A percentile compares a stretch with the other conserved stretches of the same genome.
These are phyloP conservation scores for Fusarium denticulatum DNA, from an alignment of 2,329 filamentous ascomycete species.

Conservation along the genomic window DNA sequence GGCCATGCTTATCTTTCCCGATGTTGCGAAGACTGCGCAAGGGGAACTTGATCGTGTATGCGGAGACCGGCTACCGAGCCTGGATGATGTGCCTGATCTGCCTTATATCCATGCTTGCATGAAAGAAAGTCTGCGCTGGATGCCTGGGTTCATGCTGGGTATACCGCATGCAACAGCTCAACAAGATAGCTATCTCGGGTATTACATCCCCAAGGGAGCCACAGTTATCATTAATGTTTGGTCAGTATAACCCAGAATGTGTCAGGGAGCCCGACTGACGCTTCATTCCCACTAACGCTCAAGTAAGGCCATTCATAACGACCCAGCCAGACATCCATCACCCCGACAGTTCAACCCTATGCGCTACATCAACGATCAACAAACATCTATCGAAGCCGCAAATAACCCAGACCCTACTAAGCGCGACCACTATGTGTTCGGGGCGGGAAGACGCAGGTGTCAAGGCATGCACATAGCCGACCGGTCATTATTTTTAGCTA, in stretches of 20 bases:
- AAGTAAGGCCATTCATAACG: not conserved
- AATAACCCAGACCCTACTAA: not conserved
- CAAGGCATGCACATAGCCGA: not conserved
- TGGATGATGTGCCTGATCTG: fast-evolving
- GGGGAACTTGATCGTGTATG: not conserved
- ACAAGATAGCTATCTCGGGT: not conserved
- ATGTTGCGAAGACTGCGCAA: not conserved
- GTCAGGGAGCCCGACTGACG: no score
- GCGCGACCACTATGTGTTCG: not conserved
- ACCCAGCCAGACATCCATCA: not conserved
- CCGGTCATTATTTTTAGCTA: not conserved
- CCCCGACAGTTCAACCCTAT: not conserved
- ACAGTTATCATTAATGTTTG: not conserved
- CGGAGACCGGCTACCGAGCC: fast-evolving
- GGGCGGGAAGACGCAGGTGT: not conserved
- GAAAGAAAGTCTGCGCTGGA: not conserved
- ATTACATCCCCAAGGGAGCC: not conserved
- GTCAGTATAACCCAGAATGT: not conserved
- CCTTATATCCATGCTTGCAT: not conserved
- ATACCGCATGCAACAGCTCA: not conserved
- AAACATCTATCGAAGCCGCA: not conserved
- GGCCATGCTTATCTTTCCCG: not conserved
- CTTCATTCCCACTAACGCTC: fast-evolving
- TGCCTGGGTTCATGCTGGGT: not conserved
- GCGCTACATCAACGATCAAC: not conserved